phyloP scores from a whole-genome alignment of 441 rosid species.

The Eutrema salsugineum region DNA sequence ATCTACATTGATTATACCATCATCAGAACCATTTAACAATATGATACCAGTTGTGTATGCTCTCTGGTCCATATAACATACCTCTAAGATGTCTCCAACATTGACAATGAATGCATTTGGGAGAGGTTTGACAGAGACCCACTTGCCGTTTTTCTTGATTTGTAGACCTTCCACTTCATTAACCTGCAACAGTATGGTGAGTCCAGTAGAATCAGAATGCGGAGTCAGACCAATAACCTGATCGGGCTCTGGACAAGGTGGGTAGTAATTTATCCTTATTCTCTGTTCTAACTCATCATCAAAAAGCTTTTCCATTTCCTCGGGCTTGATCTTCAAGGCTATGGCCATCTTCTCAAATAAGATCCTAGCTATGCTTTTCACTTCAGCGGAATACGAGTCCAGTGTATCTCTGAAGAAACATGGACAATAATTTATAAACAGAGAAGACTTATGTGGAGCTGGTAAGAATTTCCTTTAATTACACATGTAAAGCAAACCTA shows the following conservation, averaged over 20 bases:
- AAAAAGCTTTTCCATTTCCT: conserved; percentile 23
- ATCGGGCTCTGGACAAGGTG: conserved; percentile 40
- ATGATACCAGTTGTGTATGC: not conserved
- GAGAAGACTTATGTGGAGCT: not conserved
- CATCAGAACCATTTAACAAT: not conserved
- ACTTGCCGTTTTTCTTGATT: conserved; percentile 29
- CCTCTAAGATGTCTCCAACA: conserved; percentile 47
- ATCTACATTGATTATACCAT: conserved; percentile 9
- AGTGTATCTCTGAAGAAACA: conserved; percentile 17
- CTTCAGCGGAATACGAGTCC: not conserved
- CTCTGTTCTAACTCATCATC: conserved; percentile 15
- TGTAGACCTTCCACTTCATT: conserved; percentile 38
- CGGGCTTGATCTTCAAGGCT: conserved; percentile 13
- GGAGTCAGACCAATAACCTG: conserved; percentile 29
- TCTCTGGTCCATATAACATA: not conserved
- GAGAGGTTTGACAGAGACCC: conserved; percentile 30
- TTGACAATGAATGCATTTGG: conserved; percentile 33
- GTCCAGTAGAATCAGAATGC: conserved; percentile 27
- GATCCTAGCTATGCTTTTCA: conserved; percentile 14
- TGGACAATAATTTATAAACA: not conserved
- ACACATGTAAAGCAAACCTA: conserved; percentile 2
- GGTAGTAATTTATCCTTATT: conserved; percentile 43
- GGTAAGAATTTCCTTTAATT: not conserved
- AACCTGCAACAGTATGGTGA: conserved; percentile 34
- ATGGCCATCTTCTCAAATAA: conserved; percentile 4